Conservation (phyloP, 768 basidiomycete species). For the Boletus speciosus region DNA sequence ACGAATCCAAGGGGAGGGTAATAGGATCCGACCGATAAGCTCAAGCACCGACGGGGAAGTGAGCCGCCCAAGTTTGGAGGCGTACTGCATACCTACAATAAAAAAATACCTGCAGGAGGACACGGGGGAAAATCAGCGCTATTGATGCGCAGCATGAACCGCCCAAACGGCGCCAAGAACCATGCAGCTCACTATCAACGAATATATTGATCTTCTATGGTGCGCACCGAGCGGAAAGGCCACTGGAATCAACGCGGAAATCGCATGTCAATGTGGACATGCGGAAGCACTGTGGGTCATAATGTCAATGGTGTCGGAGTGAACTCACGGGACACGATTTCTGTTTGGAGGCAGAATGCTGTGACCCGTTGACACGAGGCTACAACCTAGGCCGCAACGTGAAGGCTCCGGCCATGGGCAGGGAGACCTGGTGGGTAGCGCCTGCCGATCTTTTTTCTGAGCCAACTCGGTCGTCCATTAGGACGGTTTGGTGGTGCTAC, state of each 20-base stretch:
- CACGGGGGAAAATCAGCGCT: not conserved
- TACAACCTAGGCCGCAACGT: constrained; percentile 6
- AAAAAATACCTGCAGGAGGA: constrained; percentile 7
- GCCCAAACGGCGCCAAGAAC: not conserved
- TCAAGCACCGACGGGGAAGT: constrained; percentile 10
- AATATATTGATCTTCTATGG: not conserved
- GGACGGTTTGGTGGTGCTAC: not conserved
- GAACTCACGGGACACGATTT: constrained; percentile 10
- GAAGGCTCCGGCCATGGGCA: not conserved
- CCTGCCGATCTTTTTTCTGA: not conserved
- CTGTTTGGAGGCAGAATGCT: constrained; percentile 18
- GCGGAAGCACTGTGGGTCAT: constrained; percentile 21
- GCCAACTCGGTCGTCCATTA: not conserved
- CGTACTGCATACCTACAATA: constrained; percentile 17
- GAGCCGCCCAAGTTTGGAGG: constrained; percentile 8
- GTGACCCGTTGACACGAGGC: constrained; percentile 19
- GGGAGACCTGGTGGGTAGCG: not conserved
- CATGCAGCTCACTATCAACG: not conserved
- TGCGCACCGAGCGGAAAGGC: not conserved
- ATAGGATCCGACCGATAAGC: constrained; percentile 9
- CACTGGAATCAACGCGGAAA: constrained; percentile 12
- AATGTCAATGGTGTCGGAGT: constrained; percentile 12
- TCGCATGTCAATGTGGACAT: constrained; percentile 17
- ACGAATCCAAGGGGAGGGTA: not conserved
- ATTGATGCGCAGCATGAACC: not conserved